A percentile compares a stretch with the other conserved stretches of the same genome.
phyloP scores from a whole-genome alignment of 345 rosid genomes.

The Microcos paniculata region DNA sequence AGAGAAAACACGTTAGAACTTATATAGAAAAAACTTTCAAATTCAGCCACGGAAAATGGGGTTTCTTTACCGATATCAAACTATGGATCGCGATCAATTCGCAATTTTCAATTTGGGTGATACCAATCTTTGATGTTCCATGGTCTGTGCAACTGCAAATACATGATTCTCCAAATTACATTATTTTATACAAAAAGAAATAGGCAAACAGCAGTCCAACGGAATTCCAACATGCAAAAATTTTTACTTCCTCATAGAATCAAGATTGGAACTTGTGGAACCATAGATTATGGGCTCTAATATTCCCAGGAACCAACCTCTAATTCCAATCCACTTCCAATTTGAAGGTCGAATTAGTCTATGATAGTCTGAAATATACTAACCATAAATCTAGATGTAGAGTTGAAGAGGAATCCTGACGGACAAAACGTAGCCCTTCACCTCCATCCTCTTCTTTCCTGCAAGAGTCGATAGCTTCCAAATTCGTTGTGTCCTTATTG shows the following conservation, averaged over 20 bases:
- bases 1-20: background rate
- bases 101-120: conserved; percentile 11
- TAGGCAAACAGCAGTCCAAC: background rate
- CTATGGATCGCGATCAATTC: conserved; percentile 13
- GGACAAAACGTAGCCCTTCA: conserved; percentile 21
- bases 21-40: background rate
- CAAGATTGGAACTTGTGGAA: background rate
- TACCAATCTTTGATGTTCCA: conserved; percentile 15
- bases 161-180: background rate
- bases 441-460: background rate
- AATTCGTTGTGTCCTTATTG: background rate
- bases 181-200: background rate
- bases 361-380: background rate
- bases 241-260: background rate
- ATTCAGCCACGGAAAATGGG: background rate
- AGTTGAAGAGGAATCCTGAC: conserved; percentile 18
- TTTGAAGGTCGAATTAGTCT: background rate
- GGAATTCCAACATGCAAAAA: background rate
- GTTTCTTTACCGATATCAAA: conserved; percentile 17
- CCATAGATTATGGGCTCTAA: background rate
- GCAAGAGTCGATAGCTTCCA: background rate
- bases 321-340: background rate
- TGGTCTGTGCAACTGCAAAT: conserved; percentile 30
- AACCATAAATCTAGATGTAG: conserved; percentile 27
- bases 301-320: background rate